These are phyloP conservation scores for Sindora glabra DNA, from an alignment of 306 rosid species.

Conservation along the genomic window DNA sequence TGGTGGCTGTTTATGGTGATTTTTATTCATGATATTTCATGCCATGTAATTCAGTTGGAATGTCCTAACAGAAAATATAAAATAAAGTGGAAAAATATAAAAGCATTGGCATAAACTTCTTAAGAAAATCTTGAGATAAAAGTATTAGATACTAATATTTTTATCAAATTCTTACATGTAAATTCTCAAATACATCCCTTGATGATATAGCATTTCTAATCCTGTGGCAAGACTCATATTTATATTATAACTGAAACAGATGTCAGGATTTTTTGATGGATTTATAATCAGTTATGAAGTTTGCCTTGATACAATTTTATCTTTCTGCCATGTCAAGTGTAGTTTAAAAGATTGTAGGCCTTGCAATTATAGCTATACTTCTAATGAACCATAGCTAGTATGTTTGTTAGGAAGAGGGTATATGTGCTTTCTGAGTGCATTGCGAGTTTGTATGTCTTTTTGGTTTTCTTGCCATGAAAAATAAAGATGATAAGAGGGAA, in stretches of 20 bases:
- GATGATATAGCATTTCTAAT: neutral
- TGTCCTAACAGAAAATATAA: neutral
- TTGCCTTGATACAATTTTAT: neutral
- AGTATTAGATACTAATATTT: neutral
- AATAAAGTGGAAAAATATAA: neutral
- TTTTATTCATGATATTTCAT: neutral
- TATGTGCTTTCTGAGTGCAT: neutral
- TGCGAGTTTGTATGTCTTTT: neutral
- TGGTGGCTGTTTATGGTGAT: neutral
- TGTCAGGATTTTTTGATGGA: neutral
- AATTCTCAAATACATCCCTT: neutral
- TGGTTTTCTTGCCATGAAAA: neutral
- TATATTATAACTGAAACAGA: neutral
- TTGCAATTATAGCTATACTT: neutral
- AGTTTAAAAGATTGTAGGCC: neutral
- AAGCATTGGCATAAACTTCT: neutral
- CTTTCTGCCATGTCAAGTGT: no score
- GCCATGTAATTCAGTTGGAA: neutral
- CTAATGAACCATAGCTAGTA: neutral
- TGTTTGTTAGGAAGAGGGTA: neutral
- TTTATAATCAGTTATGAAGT: neutral
- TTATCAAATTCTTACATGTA: neutral
- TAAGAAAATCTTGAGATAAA: neutral
- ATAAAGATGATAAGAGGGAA: neutral
- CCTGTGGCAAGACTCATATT: neutral